Base-by-base conservation (phyloP, 495 filamentous ascomycete genomes). In the Neurospora sp. region DNA sequence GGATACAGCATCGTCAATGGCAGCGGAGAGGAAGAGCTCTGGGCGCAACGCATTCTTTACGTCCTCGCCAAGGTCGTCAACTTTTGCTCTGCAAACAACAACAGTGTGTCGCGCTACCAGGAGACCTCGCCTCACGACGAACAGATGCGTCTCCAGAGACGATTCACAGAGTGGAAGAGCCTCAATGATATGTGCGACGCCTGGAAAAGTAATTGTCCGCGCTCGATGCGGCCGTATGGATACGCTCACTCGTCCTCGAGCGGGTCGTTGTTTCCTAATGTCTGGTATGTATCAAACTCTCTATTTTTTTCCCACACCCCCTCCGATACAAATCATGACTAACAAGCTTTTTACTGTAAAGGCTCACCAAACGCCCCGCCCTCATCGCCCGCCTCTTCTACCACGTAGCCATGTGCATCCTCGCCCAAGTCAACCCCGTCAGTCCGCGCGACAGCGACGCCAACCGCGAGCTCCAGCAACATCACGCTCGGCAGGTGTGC, bases 1-100 rank as follows among this genome's bases (percentile, higher is more conserved):
- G 42, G 42, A n/a, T 45, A 45, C 42, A 41, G 40, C 40, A 41
- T 0, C 40, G 93, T 91, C 73, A 84, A 91, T 59, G 85, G 84
- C 35, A 90, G 90, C 70, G 85, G 84, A 6, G 84, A 87, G 42
- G 94, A 97, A 79, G 94, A 97, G 73, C 76, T 92, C n/a, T 99
- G 96, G 96, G 90, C 91, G 8, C 90, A 97, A 78, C 89, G 92
- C 38, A 96, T 98, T 70, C 85, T 97, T 40, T 98, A 94, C 79
- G 91, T 97, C 73, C 87, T 97, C 61, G 94, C 92, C 48, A 98
- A 97, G 78, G 88, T 97, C 41, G 86, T 89, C 70, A 95, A 94
- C 77, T 95, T 97, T 78, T 89, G 91, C 39, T 89, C 91, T 16
- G 27, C 53, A 61, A 61, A 59, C 14, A 61, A 35, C 53, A 61